Percentiles rank a stretch among this genome's conserved stretches.
Conservation (phyloP, 1,139 yeast species). For the Candida smagusa region DNA sequence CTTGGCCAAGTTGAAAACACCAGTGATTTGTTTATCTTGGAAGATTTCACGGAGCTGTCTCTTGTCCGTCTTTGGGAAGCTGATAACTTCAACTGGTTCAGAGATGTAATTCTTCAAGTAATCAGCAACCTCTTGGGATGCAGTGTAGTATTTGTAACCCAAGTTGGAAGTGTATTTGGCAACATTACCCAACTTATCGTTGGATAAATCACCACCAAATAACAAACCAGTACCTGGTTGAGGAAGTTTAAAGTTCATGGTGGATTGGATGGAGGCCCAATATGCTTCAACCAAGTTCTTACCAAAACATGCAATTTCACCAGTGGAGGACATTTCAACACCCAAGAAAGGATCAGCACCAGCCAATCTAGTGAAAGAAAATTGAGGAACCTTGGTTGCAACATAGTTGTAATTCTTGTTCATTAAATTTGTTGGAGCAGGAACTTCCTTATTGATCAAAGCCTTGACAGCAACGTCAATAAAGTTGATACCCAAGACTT, state of each 20-base stretch:
- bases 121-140: constrained; percentile 66
- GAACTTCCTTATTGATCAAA: constrained; percentile 67
- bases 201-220: constrained; percentile 88
- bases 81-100: constrained; percentile 62
- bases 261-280: constrained; percentile 95
- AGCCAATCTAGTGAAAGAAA: constrained; percentile 94
- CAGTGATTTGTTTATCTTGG: constrained; percentile 76
- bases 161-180: constrained; percentile 66
- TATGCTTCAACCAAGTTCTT: constrained; percentile 81
- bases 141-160: constrained; percentile 80
- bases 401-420: constrained; percentile 62
- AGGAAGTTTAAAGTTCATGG: constrained; percentile 95
- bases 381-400: constrained; percentile 97
- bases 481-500: constrained; percentile 90
- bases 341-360: constrained; percentile 99
- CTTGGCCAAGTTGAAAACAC: constrained; percentile 88
- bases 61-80: constrained; percentile 90
- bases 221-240: constrained; percentile 84
- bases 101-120: constrained; percentile 55
- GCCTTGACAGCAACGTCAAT: constrained; percentile 94
- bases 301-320: constrained; percentile 97
- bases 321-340: constrained; percentile 98
- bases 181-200: constrained; percentile 68
- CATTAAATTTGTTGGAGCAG: constrained; percentile 70
- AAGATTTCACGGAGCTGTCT: constrained; percentile 90